Base-by-base conservation (phyloP, 2,329 filamentous ascomycete genomes). In the Botryotinia convoluta region DNA sequence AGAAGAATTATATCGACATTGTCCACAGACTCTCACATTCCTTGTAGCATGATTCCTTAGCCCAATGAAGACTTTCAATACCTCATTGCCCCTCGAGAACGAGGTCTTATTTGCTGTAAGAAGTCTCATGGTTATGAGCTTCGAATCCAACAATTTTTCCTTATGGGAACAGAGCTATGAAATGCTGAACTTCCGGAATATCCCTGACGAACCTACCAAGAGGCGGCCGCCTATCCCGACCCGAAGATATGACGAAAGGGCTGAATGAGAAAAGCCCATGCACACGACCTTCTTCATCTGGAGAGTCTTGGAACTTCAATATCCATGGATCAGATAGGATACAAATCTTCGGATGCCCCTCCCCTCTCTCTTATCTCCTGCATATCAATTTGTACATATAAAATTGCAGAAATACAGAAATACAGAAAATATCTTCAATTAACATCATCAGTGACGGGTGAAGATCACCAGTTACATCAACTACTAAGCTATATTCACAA, bases 1-100 rank as follows among this genome's bases (percentile, higher is more conserved):
- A 29, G 77, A 76, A 20, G 79, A 79, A 62, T 74, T 78, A 69
- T 78, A 74, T 60, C 79, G 76, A 69, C 80, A 81, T 68, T 78
- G 78, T 61, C 73, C 74, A 69, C 77, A 81, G 20, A 75, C 61
- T 51, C 74, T 63, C 57, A 74, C 71, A 68, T 69, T 74, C 32
- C 75, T 72, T 20, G 76, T 69, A 39, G 71, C 59, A 12, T 39
- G 69, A 75, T 76, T 78, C 29, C 73, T 69, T 37, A 79, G 54
- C 18, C 77, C 76, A 65, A 79, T 77, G 51, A 81, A 78, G 14
- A 39, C 22, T 22, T 35, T 68, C 29, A 72, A 10, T 6, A 72
- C 62, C 39, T 60, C 70, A 48, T 37, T 71, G 0, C 75, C 75
- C 22, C 70, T 65, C 12, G 77, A 77, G 39, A 79, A 61, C 20